Base-by-base conservation (phyloP, 2,329 filamentous ascomycete genomes). In the Botryotinia narcissicola region DNA sequence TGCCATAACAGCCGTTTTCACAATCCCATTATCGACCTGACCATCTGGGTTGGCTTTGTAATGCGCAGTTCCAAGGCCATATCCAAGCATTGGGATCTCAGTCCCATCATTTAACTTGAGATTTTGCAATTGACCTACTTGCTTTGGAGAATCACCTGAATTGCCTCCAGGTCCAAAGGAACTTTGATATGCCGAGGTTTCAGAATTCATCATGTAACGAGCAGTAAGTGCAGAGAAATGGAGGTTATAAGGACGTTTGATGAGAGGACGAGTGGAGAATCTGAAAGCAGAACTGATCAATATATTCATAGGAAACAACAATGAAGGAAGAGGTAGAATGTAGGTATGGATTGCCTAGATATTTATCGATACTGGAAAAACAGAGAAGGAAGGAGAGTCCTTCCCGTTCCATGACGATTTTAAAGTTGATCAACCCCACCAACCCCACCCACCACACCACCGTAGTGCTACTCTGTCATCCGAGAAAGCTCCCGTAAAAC, bases 121-220 rank as follows among this genome's bases (percentile, higher is more conserved):
- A 72, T 82, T 84, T 1, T 90, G 90, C 57, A 87, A 91, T 81
- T 73, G 73, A 67, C 73, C 57, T 73, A 77, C 76, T 73, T 79
- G 93, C 85, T 92, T 94, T 82, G 97, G 93, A 79, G 97, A 93
- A 79, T 95, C 92, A 74, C 90, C 92, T 73, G 87, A 87, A 76
- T 90, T 85, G 29, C 75, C 75, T 42, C 75, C 73, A 18, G 72
- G 71, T 66, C 73, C 74, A 60, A 74, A 77, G 25, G 75, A 75
- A 9, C 75, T 75, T 73, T 80, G 79, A 69, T 81, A 84, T 37
- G 81, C 76, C 20, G 83, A 78, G 12, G 81, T 80, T 70, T 82
- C 82, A 9, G 85, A 86, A 77, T 84, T 82, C 84, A 87, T 72
- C 2, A 67, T 60, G 48, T 86, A 5, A 72, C 80, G 57, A 70